Conservation (phyloP, 352 stramenopile genomes). For the Phytophthora macrochlamydospora region DNA sequence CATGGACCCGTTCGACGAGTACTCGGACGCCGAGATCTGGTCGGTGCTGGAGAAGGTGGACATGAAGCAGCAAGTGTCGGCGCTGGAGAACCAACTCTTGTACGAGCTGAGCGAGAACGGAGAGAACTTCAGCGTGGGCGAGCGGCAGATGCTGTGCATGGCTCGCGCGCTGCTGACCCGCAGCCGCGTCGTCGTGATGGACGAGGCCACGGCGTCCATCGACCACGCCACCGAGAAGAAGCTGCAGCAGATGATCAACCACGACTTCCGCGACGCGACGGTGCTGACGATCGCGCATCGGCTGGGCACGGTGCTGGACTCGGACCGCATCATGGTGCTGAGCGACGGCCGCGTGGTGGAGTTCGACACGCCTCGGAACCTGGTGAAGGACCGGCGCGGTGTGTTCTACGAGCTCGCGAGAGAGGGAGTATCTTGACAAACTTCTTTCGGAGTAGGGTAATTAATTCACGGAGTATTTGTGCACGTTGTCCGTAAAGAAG, state of each 20-base stretch:
- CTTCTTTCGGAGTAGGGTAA: neutral
- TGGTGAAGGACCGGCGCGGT: conserved; percentile 5
- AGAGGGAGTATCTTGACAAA: conserved; percentile 17
- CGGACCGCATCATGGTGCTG: conserved; percentile 89
- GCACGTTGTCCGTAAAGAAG: too few relatives aligned
- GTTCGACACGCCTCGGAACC: conserved; percentile 68
- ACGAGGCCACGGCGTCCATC: conserved; percentile 90
- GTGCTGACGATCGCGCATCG: conserved; percentile 93
- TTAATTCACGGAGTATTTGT: neutral
- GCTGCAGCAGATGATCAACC: conserved; percentile 75
- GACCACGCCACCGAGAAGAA: conserved; percentile 56
- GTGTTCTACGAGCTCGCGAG: conserved; percentile 18
- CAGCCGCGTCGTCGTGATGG: conserved; percentile 89
- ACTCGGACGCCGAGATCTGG: conserved; percentile 66
- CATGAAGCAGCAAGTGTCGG: conserved; percentile 51
- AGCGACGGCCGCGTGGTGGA: conserved; percentile 83
- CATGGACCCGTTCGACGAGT: conserved; percentile 86
- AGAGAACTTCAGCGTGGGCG: conserved; percentile 54
- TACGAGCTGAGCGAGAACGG: conserved; percentile 57
- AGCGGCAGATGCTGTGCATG: conserved; percentile 93
- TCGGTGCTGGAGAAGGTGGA: conserved; percentile 68
- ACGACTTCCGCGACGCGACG: conserved; percentile 87
- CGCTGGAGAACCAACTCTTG: conserved; percentile 26
- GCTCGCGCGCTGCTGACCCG: conserved; percentile 87
- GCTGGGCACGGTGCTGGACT: conserved; percentile 90